These are phyloP conservation scores for Symbiodinium natans DNA, from an alignment of 73 alveolate genomes.

Conservation along the genomic window DNA sequence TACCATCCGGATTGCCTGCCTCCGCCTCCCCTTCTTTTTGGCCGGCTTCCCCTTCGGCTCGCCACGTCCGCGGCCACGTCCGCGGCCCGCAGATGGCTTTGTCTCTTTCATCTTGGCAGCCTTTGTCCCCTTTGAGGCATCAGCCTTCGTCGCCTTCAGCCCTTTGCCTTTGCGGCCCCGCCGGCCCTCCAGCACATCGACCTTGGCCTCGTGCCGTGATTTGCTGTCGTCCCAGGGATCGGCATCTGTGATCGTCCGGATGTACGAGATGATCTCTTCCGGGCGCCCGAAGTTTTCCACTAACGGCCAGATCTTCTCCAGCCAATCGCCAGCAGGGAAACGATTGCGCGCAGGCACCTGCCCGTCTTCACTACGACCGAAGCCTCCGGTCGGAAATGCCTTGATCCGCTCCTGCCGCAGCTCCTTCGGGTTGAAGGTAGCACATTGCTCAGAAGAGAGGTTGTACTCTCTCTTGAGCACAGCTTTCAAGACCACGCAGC, in stretches of 20 bases:
- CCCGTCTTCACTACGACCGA: constrained; percentile 3
- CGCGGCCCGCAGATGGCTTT: not conserved
- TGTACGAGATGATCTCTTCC: constrained; percentile 49
- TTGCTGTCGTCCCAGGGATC: constrained; percentile 90
- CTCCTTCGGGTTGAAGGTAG: not conserved
- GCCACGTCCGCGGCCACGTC: not conserved
- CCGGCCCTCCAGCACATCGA: constrained; percentile 70
- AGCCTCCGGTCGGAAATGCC: constrained; percentile 7
- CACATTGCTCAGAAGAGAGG: constrained; percentile 55
- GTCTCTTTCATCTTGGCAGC: not conserved
- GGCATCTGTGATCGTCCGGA: constrained; percentile 57
- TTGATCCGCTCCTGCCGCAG: not conserved
- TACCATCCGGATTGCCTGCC: too few relatives aligned
- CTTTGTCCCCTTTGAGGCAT: too few relatives aligned
- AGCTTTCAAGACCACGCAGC: constrained; percentile 72
- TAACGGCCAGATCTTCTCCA: constrained; percentile 39
- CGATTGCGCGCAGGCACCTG: constrained; percentile 13
- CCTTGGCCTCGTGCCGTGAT: constrained; percentile 62
- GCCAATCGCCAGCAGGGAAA: constrained; percentile 75
- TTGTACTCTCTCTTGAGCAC: constrained; percentile 65
- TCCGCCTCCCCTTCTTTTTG: constrained; percentile 78
- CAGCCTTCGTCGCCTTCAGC: not conserved
- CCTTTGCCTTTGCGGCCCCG: constrained; percentile 13
- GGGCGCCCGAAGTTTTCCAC: constrained; percentile 36
- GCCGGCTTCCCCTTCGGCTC: not conserved